Evolutionary conservation across 1,284 basidiomycete species (phyloP), one percentile per base, ranked within the genome.

Genomic region (Heliocybe sulcata): DNA sequence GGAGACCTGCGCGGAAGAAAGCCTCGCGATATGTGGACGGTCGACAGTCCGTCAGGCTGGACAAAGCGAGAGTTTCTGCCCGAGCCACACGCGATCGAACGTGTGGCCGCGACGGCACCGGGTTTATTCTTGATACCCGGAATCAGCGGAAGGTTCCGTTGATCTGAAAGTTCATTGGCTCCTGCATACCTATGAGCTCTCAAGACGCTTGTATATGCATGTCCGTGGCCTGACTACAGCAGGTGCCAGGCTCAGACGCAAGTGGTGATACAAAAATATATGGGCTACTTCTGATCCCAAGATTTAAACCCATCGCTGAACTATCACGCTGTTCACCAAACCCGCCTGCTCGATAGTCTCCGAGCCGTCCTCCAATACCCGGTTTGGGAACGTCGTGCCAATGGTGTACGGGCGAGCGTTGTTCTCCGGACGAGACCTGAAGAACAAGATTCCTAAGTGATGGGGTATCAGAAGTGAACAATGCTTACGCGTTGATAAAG

Each of bases 401-500:
- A 97, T 88, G 6, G 83, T 85, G 67, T 94, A 96, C 0, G 77
- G 65, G 1, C 87, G 80, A 1, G 74, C 65, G 6, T 73, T 63
- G 57, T 87, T 82, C 59, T 89, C 89, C 0, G 92, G 87, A 22
- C 85, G 82, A 8, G 92, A 84, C 1, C 91, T 93, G n/a, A 42
- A 16, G 62, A 53, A 42, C 49, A 42, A 29, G 1, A 11, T 3
- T 42, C 16, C 6, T 42, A 16, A 42, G 38, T 42, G 38, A 51
- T 12, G 33, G 22, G 14, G n/a, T 20, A 16, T 3, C 25, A n/a
- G 9, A 6, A 49, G 16, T 25, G 4, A 22, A 25, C 20, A 22
- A 42, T 8, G 87, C 92, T 60, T 67, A 97, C 91, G 91, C 89
- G 60, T 94, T 87, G 74, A 98, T 93, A 67, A 93, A 93, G 61